Conservation (phyloP, 176 grass and related monocot genomes). For the Oryza rufipogon region DNA sequence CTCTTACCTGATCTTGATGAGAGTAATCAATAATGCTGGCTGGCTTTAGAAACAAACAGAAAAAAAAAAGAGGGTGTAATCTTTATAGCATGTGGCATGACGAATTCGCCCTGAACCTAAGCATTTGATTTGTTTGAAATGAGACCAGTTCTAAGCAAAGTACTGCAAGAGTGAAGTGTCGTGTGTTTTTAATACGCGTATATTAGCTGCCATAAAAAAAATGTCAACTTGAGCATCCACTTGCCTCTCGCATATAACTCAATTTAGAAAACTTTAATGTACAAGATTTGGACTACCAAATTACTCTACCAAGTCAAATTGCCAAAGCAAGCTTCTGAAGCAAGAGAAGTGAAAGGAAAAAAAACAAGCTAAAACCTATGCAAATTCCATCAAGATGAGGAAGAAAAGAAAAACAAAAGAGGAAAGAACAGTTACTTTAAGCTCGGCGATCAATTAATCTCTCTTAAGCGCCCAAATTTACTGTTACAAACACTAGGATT, state of each 20-base stretch:
- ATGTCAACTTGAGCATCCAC: conserved; percentile 44
- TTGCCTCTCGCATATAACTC: conserved; percentile 20
- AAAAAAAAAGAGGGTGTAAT: background rate
- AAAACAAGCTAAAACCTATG: conserved; percentile 38
- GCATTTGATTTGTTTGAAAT: conserved; percentile 6
- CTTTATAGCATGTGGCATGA: background rate
- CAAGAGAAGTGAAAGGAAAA: background rate
- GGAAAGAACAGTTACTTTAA: conserved; percentile 16
- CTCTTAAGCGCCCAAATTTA: conserved; percentile 63
- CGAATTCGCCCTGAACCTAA: background rate
- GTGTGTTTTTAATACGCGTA: background rate
- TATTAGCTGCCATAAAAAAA: conserved; percentile 28
- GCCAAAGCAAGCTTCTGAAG: conserved; percentile 24
- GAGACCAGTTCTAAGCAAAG: conserved; percentile 5
- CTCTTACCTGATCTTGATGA: conserved; percentile 29
- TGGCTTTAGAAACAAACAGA: background rate
- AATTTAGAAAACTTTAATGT: conserved; percentile 36
- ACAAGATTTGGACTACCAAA: conserved; percentile 42
- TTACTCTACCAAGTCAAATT: conserved; percentile 24
- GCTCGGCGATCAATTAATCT: conserved; percentile 56
- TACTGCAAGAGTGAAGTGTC: background rate
- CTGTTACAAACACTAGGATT: conserved; percentile 56
- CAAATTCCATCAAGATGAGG: background rate
- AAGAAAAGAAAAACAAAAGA: background rate
- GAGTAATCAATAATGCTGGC: background rate